Conservation (phyloP, 2,329 filamentous ascomycete genomes). For the Tympanopsis confertula region DNA sequence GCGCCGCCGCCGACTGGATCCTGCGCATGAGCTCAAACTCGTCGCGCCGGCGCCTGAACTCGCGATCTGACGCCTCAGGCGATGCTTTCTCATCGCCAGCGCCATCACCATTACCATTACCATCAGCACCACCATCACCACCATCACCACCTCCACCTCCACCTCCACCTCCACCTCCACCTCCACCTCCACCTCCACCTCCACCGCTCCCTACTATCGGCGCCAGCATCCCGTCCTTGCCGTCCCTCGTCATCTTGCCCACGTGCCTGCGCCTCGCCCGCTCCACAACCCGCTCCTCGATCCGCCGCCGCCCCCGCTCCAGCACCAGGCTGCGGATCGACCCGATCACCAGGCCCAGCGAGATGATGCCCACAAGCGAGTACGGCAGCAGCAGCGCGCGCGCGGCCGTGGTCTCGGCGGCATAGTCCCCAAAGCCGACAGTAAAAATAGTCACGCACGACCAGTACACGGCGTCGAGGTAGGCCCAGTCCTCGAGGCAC, state of each 20-base stretch:
- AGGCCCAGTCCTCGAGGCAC: constrained; percentile 61
- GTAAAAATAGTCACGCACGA: constrained; percentile 62
- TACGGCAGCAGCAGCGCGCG: constrained; percentile 72
- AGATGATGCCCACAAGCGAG: constrained; percentile 72
- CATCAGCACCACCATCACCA: constrained; percentile 4
- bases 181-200: constrained; percentile 6
- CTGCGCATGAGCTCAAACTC: constrained; percentile 73
- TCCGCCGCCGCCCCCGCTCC: constrained; percentile 36
- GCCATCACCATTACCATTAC: constrained; percentile 3
- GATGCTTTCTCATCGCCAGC: constrained; percentile 6
- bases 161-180: constrained; percentile 4
- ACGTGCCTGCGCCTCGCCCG: constrained; percentile 40
- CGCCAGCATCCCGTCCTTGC: constrained; percentile 33
- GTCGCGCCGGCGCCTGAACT: constrained; percentile 50
- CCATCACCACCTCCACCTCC: constrained; percentile 6
- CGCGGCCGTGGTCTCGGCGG: constrained; percentile 36
- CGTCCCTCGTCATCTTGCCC: constrained; percentile 28
- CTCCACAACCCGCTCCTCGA: constrained; percentile 47
- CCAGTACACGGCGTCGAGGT: constrained; percentile 70
- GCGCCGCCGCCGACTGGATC: constrained; percentile 57
- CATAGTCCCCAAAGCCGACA: constrained; percentile 48
- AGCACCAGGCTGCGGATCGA: constrained; percentile 60
- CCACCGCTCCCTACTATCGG: constrained; percentile 25
- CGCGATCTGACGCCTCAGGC: constrained; percentile 15
- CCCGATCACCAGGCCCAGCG: constrained; percentile 70